A percentile compares a stretch with the other conserved stretches of the same genome.
Evolutionary conservation across 345 rosid species (phyloP).

Genomic region (Viola odorata): DNA sequence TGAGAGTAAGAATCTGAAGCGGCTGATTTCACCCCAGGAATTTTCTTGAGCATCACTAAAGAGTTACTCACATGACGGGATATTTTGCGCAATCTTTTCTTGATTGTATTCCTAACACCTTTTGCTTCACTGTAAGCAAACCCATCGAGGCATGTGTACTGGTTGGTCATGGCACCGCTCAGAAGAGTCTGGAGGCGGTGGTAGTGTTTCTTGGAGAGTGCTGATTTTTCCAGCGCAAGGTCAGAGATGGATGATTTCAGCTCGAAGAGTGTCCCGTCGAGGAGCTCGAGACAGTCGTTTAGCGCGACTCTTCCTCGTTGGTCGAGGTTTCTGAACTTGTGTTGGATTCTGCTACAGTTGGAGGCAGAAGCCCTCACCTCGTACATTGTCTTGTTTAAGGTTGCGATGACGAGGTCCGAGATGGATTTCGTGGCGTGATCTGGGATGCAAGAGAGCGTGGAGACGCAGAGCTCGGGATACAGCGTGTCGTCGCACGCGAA

Average conservation of each 20-base stretch:
- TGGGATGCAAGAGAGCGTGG: constrained; percentile 46
- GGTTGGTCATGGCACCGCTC: constrained; percentile 76
- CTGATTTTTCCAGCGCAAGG: constrained; percentile 29
- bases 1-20: constrained; percentile 25
- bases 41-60: constrained; percentile 52
- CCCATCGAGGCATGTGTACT: constrained; percentile 91
- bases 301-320: constrained; percentile 43
- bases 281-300: constrained; percentile 63
- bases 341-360: constrained; percentile 40
- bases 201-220: constrained; percentile 21
- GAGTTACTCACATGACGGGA: constrained; percentile 63
- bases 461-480: constrained; percentile 57
- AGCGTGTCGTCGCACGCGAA: constrained; percentile 45
- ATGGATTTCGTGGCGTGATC: constrained; percentile 29
- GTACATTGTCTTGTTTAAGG: constrained; percentile 44
- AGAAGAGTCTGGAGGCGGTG: constrained; percentile 55
- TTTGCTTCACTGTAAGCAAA: constrained; percentile 37
- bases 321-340: constrained; percentile 17
- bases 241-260: constrained; percentile 39
- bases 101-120: constrained; percentile 31
- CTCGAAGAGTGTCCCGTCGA: constrained; percentile 40
- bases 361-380: constrained; percentile 41
- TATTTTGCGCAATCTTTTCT: constrained; percentile 43
- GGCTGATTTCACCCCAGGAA: constrained; percentile 35
- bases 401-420: constrained; percentile 33